Evolutionary conservation across 805 yeast species (phyloP).

Genomic region (Wickerhamomyces silvicola): DNA sequence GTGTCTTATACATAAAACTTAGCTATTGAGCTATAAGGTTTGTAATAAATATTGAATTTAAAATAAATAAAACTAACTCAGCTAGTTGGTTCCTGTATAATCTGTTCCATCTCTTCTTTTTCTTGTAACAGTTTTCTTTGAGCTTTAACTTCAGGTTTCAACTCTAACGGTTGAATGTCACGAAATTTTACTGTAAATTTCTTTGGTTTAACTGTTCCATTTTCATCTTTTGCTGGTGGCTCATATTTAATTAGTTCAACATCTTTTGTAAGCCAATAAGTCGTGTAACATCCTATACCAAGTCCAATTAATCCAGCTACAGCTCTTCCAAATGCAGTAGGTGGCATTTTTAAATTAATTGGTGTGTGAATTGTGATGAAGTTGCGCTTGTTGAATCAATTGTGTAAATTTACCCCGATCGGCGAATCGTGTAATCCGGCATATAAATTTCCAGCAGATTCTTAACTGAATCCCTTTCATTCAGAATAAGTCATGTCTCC

Average conservation of each 20-base stretch:
- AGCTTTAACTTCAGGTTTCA: conserved; percentile 28
- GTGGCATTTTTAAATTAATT: conserved; percentile 3
- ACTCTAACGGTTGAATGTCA: conserved; percentile 31
- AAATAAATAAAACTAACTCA: too few species aligned
- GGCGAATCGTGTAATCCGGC: too few species aligned
- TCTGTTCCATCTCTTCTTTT: conserved; percentile 7
- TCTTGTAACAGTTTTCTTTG: conserved; percentile 1
- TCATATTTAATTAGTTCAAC: conserved; percentile 30
- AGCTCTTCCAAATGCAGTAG: conserved; percentile 10
- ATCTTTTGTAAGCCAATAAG: conserved; percentile 17
- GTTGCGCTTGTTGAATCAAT: too few species aligned
- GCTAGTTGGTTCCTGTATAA: conserved; percentile 13
- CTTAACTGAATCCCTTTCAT: too few species aligned
- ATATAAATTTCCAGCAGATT: too few species aligned
- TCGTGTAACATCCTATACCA: conserved; percentile 9
- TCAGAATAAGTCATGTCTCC: conserved; percentile 1
- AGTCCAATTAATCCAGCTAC: conserved; percentile 14
- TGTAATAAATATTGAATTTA: too few species aligned
- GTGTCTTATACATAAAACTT: too few species aligned
- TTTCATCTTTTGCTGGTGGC: conserved; percentile 33
- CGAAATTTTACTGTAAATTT: conserved; percentile 30
- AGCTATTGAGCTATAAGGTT: too few species aligned
- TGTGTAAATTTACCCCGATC: too few species aligned
- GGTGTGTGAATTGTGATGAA: too few species aligned
- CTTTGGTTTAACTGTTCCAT: conserved; percentile 31